These are phyloP conservation scores for Pontederia crassipes DNA, from an alignment of 176 grass and related monocot species.

Conservation along the genomic window DNA sequence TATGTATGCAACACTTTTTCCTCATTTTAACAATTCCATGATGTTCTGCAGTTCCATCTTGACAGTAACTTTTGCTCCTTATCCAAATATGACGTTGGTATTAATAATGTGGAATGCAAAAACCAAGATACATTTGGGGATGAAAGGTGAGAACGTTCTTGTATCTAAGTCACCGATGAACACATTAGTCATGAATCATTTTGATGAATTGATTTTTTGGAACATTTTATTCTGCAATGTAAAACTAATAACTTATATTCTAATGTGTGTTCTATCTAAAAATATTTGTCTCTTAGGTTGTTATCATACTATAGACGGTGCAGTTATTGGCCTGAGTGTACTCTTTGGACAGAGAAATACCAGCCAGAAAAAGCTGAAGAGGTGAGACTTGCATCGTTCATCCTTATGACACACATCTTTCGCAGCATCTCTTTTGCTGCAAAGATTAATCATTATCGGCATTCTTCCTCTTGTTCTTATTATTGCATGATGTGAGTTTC, in stretches of 20 bases:
- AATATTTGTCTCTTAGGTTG: slow-evolving; percentile 3
- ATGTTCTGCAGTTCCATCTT: slow-evolving; percentile 32
- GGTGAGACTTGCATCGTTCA: slow-evolving; percentile 34
- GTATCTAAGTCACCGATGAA: not conserved
- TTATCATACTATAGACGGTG: slow-evolving; percentile 8
- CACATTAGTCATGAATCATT: not conserved
- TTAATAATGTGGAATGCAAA: slow-evolving; percentile 21
- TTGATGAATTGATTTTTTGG: not conserved
- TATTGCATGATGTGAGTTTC: not conserved
- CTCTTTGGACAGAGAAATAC: slow-evolving; percentile 85
- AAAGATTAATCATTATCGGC: too few relatives aligned
- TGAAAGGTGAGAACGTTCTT: slow-evolving; percentile 26
- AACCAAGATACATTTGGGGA: slow-evolving; percentile 25
- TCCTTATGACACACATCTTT: slow-evolving; percentile 1
- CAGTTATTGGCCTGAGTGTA: slow-evolving; percentile 36
- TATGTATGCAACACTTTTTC: not conserved
- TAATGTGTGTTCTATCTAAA: not conserved
- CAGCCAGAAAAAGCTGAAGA: slow-evolving; percentile 65
- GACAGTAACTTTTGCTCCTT: slow-evolving; percentile 18
- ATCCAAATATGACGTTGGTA: slow-evolving; percentile 15
- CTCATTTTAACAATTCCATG: slow-evolving; percentile 19
- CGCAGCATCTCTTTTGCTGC: too few relatives aligned
- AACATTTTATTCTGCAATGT: not conserved
- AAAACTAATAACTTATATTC: not conserved
- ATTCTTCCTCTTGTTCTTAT: slow-evolving; percentile 10